A percentile compares a stretch with the other conserved stretches of the same genome.
phyloP scores from a whole-genome alignment of 1,284 basidiomycete genomes.

The Farysia itapuensis region DNA sequence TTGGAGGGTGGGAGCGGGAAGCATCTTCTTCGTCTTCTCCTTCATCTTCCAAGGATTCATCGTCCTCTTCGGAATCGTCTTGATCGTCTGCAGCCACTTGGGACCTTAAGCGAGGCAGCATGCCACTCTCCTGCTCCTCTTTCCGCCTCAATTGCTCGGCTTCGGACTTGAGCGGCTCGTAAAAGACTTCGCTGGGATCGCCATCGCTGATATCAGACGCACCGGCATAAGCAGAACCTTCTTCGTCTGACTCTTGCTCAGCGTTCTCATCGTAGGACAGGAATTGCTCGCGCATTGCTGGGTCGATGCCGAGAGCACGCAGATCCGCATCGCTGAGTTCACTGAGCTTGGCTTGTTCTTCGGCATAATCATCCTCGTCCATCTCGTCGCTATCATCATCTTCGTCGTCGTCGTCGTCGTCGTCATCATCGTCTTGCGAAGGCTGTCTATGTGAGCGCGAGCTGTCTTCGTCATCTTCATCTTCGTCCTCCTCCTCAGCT shows the following conservation, averaged over 20 bases:
- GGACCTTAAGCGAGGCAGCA: slow-evolving; percentile 29
- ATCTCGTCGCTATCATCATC: slow-evolving; percentile 29
- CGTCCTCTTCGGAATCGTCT: slow-evolving; percentile 9
- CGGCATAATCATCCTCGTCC: slow-evolving; percentile 32
- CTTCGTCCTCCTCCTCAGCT: slow-evolving; percentile 44
- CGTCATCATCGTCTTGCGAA: slow-evolving; percentile 19
- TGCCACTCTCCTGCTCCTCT: slow-evolving; percentile 41
- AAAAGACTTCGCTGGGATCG: slow-evolving; percentile 42
- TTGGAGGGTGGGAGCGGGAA: slow-evolving; percentile 65
- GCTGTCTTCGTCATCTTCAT: slow-evolving; percentile 33
- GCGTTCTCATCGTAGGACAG: slow-evolving; percentile 31
- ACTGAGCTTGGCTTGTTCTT: slow-evolving; percentile 26
- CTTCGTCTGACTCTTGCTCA: slow-evolving; percentile 31
- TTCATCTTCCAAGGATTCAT: slow-evolving; percentile 13
- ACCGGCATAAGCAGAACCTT: slow-evolving; percentile 43
- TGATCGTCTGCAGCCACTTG: slow-evolving; percentile 18
- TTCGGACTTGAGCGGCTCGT: slow-evolving; percentile 54
- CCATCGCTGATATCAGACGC: slow-evolving; percentile 55
- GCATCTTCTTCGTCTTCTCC: slow-evolving; percentile 49
- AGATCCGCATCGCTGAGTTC: slow-evolving; percentile 44
- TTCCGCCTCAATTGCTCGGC: slow-evolving; percentile 49
- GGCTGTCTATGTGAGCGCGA: not conserved
- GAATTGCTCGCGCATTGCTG: slow-evolving; percentile 22
- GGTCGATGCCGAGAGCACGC: slow-evolving; percentile 43
- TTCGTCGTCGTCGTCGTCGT: slow-evolving; percentile 23